Evolutionary conservation across 306 rosid species (phyloP).

Genomic region (Macrotyloma uniflorum): DNA sequence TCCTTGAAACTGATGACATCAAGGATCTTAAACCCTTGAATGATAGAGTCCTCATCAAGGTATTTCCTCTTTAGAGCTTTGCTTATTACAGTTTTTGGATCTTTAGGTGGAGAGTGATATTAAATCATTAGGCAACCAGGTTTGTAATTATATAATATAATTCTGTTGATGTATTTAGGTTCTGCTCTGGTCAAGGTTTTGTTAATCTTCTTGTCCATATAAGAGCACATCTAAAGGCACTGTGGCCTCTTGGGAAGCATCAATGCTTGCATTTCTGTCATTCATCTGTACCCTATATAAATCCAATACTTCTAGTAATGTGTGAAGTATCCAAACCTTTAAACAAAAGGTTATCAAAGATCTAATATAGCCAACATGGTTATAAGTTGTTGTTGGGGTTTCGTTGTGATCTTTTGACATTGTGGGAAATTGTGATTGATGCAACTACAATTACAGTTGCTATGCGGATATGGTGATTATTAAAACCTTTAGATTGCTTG

Average conservation of each 20-base stretch:
- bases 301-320: neutral
- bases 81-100: neutral
- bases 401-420: neutral
- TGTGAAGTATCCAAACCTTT: neutral
- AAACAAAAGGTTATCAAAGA: neutral
- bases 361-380: neutral
- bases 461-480: too few species aligned
- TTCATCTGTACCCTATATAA: neutral
- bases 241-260: neutral
- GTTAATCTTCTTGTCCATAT: neutral
- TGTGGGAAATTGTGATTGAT: too few species aligned
- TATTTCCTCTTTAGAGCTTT: constrained; percentile 31
- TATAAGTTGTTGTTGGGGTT: neutral
- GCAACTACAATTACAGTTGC: neutral
- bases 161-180: neutral
- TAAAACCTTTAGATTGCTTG: too few species aligned
- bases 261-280: neutral
- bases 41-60: constrained; percentile 84
- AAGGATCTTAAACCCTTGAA: constrained; percentile 89
- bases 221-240: neutral
- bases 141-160: neutral
- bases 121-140: neutral
- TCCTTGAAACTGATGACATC: constrained; percentile 75
- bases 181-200: neutral
- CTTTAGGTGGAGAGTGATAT: neutral